Evolutionary conservation across 352 stramenopile species (phyloP).

Genomic region (Globisporangium solare): DNA sequence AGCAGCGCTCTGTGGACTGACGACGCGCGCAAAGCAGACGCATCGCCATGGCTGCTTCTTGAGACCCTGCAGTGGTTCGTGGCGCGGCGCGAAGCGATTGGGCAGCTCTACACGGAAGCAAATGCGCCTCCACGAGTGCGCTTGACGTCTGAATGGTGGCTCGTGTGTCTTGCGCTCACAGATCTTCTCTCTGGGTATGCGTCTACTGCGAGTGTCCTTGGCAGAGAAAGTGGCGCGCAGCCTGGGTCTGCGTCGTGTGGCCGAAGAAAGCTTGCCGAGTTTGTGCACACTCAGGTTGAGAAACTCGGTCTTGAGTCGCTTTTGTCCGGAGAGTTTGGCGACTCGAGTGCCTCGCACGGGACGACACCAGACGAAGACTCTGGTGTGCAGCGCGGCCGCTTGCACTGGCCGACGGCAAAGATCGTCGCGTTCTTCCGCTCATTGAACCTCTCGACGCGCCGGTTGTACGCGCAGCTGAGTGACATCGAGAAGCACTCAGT

Average conservation of each 20-base stretch:
- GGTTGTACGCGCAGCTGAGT: conserved; percentile 16
- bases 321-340: too few species aligned
- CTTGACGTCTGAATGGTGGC: conserved; percentile 12
- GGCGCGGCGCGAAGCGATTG: conserved; percentile 10
- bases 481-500: conserved; percentile 5
- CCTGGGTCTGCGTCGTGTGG: background rate
- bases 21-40: background rate
- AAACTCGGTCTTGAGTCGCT: background rate
- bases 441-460: conserved; percentile 26
- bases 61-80: conserved; percentile 12
- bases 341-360: too few species aligned
- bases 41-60: conserved; percentile 1
- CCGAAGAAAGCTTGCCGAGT: background rate
- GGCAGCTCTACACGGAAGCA: conserved; percentile 2
- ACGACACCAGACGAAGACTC: background rate
- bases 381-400: background rate
- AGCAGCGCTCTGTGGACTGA: background rate
- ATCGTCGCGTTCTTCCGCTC: conserved; percentile 23
- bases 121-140: background rate
- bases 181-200: conserved; percentile 11
- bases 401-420: conserved; percentile 16
- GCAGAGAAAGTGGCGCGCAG: too few species aligned
- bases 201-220: background rate
- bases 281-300: background rate
- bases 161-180: conserved; percentile 6